phyloP scores from a whole-genome alignment of 495 filamentous ascomycete species.

The Podospora sp. region DNA sequence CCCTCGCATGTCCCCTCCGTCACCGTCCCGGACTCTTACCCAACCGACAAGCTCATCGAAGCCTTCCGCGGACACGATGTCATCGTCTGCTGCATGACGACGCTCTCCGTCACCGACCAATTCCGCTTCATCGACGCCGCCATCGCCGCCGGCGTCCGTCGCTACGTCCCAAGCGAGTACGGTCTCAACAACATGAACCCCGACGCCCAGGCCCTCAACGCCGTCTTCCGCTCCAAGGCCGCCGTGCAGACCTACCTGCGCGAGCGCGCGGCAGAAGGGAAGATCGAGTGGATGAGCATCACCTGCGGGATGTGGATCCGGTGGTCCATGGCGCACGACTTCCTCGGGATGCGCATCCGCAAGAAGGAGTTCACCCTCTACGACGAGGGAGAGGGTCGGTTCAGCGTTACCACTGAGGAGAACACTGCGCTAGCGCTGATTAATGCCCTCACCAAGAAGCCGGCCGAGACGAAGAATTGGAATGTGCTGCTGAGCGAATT shows the following conservation, averaged over 20 bases:
- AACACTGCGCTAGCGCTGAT: conserved; percentile 42
- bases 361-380: conserved; percentile 38
- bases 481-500: conserved; percentile 44
- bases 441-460: conserved; percentile 34
- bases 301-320: conserved; percentile 48
- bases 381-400: conserved; percentile 45
- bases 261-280: conserved; percentile 32
- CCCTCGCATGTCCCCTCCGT: conserved; percentile 23
- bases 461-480: conserved; percentile 46
- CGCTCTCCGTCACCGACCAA: conserved; percentile 38
- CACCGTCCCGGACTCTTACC: conserved; percentile 32
- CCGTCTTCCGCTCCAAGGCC: conserved; percentile 48
- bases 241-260: conserved; percentile 45
- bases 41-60: conserved; percentile 24
- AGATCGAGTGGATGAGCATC: conserved; percentile 46
- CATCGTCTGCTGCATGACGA: conserved; percentile 37
- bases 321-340: conserved; percentile 40
- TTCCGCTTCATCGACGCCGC: conserved; percentile 54
- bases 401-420: conserved; percentile 46
- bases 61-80: conserved; percentile 33
- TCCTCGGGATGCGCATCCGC: conserved; percentile 39
- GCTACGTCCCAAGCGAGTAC: conserved; percentile 65
- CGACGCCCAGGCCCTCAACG: conserved; percentile 38
- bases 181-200: conserved; percentile 65
- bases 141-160: conserved; percentile 48